Base-by-base conservation (phyloP, 495 filamentous ascomycete genomes). In the Articulospora tetracladia region DNA sequence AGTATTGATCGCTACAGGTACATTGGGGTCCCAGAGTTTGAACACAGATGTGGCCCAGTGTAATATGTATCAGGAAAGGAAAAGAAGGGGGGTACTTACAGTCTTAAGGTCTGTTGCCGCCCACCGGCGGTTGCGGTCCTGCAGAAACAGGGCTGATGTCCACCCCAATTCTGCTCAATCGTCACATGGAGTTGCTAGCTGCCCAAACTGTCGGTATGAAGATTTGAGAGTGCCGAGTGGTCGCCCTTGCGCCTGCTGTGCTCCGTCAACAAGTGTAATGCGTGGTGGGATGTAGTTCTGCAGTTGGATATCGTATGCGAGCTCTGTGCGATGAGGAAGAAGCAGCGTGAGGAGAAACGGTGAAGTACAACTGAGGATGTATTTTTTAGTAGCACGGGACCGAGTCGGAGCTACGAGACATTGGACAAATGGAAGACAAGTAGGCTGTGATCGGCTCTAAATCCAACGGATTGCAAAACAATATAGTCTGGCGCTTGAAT, bases 71-170 rank as follows among this genome's bases (percentile, higher is more conserved):
- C 55, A 41, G 32, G 27, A 54, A 20, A 48, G 34, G 25, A 12
- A 48, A 34, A 48, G 46, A 32, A 56, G 32, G 41, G 11, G 52
- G 47, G 27, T 22, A 68, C 66, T 63, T 53, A 65, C 66, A 61
- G 34, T 53, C 22, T 63, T 46, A 41, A 64, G 52, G 63, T 61
- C 52, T 65, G 34, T 65, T 65, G 25, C 62, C 53, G 51, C 60
- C 66, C 59, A 39, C 60, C 55, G 58, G 59, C 59, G 59, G 34
- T 65, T 61, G 62, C 32, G 61, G 49, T 68, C 61, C 60, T 68
- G 57, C 62, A 65, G 58, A 63, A 44, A 65, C 66, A 68, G 66
- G 66, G 66, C 63, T 62, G 60, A 68, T 61, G 65, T 65, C 59
- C 55, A 63, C 66, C 66, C 66, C 66, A 65, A 57, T 53, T 62